These are phyloP conservation scores for Marasmius fiardii DNA, from an alignment of 1,284 basidiomycete genomes.

Conservation along the genomic window DNA sequence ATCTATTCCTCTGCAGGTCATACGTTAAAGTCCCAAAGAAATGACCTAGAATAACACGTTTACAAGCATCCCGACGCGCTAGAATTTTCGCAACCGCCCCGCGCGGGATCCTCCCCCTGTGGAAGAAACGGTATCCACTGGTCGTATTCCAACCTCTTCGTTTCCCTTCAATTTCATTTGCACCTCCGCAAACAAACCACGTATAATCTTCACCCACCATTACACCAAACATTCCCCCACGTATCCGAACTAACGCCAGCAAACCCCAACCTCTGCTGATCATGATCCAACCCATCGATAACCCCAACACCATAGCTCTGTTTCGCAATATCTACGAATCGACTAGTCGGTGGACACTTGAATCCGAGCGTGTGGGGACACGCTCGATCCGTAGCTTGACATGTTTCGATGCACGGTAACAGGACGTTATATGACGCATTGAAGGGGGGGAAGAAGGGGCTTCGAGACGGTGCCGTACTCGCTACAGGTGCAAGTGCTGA, in stretches of 20 bases:
- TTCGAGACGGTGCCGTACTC: slow-evolving; percentile 37
- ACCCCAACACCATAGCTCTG: slow-evolving; percentile 76
- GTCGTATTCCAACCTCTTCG: too few species aligned
- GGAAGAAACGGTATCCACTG: too few species aligned
- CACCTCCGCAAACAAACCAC: too few species aligned
- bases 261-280: slow-evolving; percentile 39
- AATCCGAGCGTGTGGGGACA: slow-evolving; percentile 76
- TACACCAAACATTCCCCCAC: slow-evolving; percentile 85
- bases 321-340: slow-evolving; percentile 54
- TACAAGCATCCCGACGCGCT: too few species aligned
- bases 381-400: slow-evolving; percentile 68
- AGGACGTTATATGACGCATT: slow-evolving; percentile 52
- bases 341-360: slow-evolving; percentile 55
- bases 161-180: too few species aligned
- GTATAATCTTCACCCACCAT: slow-evolving; percentile 23
- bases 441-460: slow-evolving; percentile 44
- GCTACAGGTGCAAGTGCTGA: slow-evolving; percentile 44
- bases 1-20: too few species aligned
- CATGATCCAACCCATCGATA: slow-evolving; percentile 52
- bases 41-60: too few species aligned
- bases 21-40: too few species aligned
- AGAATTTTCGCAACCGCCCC: too few species aligned
- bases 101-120: too few species aligned
- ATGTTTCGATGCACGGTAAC: slow-evolving; percentile 77
- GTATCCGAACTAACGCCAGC: slow-evolving; percentile 59